These are phyloP conservation scores for Kentomonas sorsogonicus DNA, from an alignment of 208 protist species.

Conservation along the genomic window DNA sequence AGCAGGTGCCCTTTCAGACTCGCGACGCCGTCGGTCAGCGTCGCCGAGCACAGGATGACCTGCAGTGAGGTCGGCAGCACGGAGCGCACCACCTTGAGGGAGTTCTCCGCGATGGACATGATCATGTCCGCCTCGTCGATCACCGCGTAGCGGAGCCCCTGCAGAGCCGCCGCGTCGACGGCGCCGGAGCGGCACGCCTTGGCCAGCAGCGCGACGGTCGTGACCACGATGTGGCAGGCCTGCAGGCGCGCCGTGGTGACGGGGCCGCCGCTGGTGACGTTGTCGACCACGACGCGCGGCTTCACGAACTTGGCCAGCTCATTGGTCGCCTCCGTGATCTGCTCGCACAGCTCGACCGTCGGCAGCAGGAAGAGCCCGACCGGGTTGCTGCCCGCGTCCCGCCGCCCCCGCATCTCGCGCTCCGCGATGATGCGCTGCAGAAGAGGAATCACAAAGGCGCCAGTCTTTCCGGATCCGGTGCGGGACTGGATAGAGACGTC, in stretches of 20 bases:
- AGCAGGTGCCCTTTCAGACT: conserved; percentile 91
- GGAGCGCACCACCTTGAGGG: conserved; percentile 81
- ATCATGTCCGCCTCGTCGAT: conserved; percentile 96
- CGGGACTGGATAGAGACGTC: conserved; percentile 85
- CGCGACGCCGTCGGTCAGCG: conserved; percentile 90
- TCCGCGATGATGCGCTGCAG: conserved; percentile 81
- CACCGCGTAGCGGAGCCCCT: conserved; percentile 78
- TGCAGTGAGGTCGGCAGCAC: conserved; percentile 86
- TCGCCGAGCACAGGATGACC: conserved; percentile 93
- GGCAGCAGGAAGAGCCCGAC: conserved; percentile 94
- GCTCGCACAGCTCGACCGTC: conserved; percentile 94
- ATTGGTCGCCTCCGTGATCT: conserved; percentile 81
- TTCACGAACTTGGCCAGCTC: conserved; percentile 73
- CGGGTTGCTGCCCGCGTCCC: conserved; percentile 43
- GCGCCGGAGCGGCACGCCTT: conserved; percentile 43
- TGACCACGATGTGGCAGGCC: conserved; percentile 80
- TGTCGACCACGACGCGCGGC: conserved; percentile 76
- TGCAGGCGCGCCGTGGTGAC: conserved; percentile 54
- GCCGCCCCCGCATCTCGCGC: conserved; percentile 35
- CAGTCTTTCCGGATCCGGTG: conserved; percentile 88
- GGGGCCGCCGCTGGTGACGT: conserved; percentile 56
- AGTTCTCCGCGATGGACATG: conserved; percentile 91
- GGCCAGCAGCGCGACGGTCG: conserved; percentile 80
- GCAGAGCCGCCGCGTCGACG: conserved; percentile 50
- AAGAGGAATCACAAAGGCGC: conserved; percentile 85